These are phyloP conservation scores for Arxiozyma heterogenica DNA, from an alignment of 1,139 yeast genomes.

Conservation along the genomic window DNA sequence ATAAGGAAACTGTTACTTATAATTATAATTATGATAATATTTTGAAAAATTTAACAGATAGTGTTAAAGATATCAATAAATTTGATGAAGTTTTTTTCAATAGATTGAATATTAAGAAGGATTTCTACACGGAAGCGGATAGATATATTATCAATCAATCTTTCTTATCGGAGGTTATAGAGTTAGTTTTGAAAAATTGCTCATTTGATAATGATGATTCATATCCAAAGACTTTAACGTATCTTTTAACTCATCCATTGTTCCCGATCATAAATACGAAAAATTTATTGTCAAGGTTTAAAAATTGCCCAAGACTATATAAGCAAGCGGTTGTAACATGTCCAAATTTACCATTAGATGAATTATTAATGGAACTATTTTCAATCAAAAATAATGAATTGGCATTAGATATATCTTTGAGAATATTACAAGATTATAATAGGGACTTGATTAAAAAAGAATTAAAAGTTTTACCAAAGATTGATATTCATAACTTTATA, in stretches of 20 bases:
- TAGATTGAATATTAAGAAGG: slow-evolving; percentile 28
- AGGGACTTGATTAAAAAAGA: slow-evolving; percentile 27
- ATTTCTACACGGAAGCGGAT: slow-evolving; percentile 58
- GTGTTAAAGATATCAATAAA: slow-evolving; percentile 10
- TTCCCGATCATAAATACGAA: slow-evolving; percentile 56
- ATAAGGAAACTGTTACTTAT: slow-evolving; percentile 12
- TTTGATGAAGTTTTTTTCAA: slow-evolving; percentile 30
- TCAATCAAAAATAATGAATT: slow-evolving; percentile 51
- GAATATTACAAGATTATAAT: slow-evolving; percentile 53
- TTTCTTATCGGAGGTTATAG: slow-evolving; percentile 44
- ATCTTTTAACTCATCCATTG: slow-evolving; percentile 76
- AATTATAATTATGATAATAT: slow-evolving; percentile 25
- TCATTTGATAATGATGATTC: slow-evolving; percentile 5
- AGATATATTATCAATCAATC: slow-evolving; percentile 50
- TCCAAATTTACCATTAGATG: slow-evolving; percentile 55
- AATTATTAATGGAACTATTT: slow-evolving; percentile 51
- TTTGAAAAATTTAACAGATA: slow-evolving; percentile 17
- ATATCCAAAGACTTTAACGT: slow-evolving; percentile 57
- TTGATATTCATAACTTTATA: slow-evolving; percentile 28
- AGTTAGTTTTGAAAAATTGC: slow-evolving; percentile 35
- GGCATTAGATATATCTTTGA: slow-evolving; percentile 57
- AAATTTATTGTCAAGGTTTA: slow-evolving; percentile 46
- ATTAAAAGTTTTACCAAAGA: slow-evolving; percentile 25
- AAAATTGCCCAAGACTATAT: slow-evolving; percentile 49
- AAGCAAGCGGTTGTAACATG: slow-evolving; percentile 78